A percentile compares a stretch with the other conserved stretches of the same genome.
Conservation (phyloP, 345 rosid species). For the Populus deltoides region DNA sequence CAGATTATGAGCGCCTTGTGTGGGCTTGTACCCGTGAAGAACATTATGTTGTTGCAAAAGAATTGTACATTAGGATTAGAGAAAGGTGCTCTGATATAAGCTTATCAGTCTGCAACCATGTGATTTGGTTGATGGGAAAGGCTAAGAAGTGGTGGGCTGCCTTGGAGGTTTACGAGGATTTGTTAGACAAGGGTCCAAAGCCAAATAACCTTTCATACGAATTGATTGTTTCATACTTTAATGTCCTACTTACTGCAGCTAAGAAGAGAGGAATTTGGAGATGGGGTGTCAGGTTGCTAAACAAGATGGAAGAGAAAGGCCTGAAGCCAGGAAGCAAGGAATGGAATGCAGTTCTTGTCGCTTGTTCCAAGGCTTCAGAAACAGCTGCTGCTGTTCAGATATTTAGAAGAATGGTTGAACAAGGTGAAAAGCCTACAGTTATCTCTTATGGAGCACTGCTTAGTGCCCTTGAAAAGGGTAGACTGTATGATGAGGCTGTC, state of each 20-base stretch:
- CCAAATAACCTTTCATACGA: conserved; percentile 79
- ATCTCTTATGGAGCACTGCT: conserved; percentile 83
- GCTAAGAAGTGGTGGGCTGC: conserved; percentile 99
- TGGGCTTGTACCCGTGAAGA: conserved; percentile 95
- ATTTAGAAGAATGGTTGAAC: conserved; percentile 80
- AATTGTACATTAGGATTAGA: conserved; percentile 68
- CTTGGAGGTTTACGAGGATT: conserved; percentile 84
- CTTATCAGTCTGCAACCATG: conserved; percentile 88
- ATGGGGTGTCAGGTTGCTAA: conserved; percentile 74
- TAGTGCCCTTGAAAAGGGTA: conserved; percentile 87
- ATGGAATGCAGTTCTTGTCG: conserved; percentile 86
- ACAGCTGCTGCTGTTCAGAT: conserved; percentile 71
- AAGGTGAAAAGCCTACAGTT: conserved; percentile 81
- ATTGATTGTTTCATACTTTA: conserved; percentile 71
- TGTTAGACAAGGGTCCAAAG: conserved; percentile 76
- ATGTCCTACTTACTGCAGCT: conserved; percentile 66
- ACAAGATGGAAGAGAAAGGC: conserved; percentile 89
- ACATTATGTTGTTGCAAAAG: conserved; percentile 65
- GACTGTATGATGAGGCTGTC: conserved; percentile 74
- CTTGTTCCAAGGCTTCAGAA: conserved; percentile 90
- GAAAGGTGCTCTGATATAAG: conserved; percentile 55
- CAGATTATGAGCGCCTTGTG: conserved; percentile 71
- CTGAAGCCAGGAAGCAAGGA: conserved; percentile 72
- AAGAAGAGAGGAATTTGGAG: conserved; percentile 81
- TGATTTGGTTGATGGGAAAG: conserved; percentile 93